Conservation (phyloP, 148 eudicot genomes). For the Salicornia ramosissima region DNA sequence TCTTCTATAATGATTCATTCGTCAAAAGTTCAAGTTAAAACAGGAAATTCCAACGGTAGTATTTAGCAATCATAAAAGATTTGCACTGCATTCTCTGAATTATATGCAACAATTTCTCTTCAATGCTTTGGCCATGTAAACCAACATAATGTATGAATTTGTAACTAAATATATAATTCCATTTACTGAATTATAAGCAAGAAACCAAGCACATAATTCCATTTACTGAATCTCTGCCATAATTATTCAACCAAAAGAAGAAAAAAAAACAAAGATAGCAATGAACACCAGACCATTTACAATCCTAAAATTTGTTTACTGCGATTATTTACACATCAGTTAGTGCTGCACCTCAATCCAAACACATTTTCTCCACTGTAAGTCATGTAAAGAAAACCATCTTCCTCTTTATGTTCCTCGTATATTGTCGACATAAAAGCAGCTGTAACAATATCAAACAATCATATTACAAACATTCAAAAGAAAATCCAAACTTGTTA, state of each 20-base stretch:
- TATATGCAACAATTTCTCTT: neutral
- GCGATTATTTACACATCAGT: slow-evolving; percentile 15
- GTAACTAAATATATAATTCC: neutral
- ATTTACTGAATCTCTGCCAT: neutral
- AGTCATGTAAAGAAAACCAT: slow-evolving; percentile 62
- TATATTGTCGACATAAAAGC: slow-evolving; percentile 52
- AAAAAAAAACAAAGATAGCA: neutral
- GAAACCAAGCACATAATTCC: neutral
- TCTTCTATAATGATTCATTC: neutral
- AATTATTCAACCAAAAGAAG: no score
- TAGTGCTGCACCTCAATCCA: slow-evolving; percentile 25
- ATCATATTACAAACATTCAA: neutral
- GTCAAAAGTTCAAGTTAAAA: neutral
- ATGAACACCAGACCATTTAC: slow-evolving; percentile 16
- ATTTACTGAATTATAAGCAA: neutral
- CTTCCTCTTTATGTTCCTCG: slow-evolving; percentile 64
- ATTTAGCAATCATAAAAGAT: neutral
- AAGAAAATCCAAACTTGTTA: neutral
- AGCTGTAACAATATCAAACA: slow-evolving; percentile 26
- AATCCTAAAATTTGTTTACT: neutral
- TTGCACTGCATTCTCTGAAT: neutral
- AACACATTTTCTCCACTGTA: slow-evolving; percentile 78
- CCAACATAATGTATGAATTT: neutral
- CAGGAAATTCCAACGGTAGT: neutral
- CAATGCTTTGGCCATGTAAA: neutral